These are phyloP conservation scores for Penicillium alfredii DNA, from an alignment of 495 filamentous ascomycete genomes.

Conservation along the genomic window DNA sequence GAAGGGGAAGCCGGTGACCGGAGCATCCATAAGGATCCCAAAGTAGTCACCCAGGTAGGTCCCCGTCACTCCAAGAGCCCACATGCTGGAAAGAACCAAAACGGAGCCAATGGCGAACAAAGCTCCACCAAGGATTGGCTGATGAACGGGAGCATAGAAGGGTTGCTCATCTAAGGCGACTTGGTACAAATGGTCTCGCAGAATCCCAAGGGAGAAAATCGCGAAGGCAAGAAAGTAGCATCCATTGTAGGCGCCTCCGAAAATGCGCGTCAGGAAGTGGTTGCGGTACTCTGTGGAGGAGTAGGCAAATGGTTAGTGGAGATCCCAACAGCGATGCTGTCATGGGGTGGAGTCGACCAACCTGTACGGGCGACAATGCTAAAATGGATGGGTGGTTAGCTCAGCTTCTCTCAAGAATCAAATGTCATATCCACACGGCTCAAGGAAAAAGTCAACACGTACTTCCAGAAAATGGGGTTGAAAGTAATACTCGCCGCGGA, in stretches of 20 bases:
- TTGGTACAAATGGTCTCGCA: conserved; percentile 69
- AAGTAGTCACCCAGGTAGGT: conserved; percentile 99
- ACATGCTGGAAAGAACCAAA: conserved; percentile 83
- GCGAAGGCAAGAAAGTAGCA: conserved; percentile 85
- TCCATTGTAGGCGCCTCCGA: conserved; percentile 71
- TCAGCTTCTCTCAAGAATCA: neutral
- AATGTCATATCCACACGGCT: no score
- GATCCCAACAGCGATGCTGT: conserved; percentile 4
- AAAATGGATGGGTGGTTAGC: neutral
- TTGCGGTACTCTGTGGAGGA: conserved; percentile 80
- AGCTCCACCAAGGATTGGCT: conserved; percentile 66
- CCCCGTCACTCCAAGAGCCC: conserved; percentile 88
- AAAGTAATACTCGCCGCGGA: conserved; percentile 47
- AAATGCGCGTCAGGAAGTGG: conserved; percentile 79
- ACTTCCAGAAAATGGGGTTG: conserved; percentile 56
- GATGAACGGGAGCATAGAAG: conserved; percentile 48
- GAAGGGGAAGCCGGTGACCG: conserved; percentile 92
- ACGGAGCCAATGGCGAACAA: conserved; percentile 73
- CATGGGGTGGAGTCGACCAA: conserved; percentile 19
- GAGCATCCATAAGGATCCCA: conserved; percentile 92
- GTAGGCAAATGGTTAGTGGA: conserved; percentile 18
- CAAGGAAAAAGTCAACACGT: conserved; percentile 20
- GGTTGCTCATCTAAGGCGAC: conserved; percentile 35
- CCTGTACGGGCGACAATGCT: conserved; percentile 46
- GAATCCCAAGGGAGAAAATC: conserved; percentile 86